Evolutionary conservation across 176 grass and related monocot genomes (phyloP).

Genomic region (Raddia distichophylla): DNA sequence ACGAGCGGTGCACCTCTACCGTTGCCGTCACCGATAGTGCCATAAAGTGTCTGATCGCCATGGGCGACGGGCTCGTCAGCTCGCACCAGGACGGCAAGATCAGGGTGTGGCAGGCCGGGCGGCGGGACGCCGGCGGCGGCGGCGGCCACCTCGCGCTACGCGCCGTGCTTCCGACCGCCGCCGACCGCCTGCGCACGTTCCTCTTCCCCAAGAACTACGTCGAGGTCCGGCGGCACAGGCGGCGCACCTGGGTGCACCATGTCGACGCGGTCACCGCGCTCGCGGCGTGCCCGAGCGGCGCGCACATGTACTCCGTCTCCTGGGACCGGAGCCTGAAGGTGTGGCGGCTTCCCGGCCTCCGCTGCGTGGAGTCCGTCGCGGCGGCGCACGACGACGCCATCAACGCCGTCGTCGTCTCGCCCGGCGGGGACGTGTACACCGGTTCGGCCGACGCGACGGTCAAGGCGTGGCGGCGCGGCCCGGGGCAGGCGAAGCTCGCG

Average conservation of each 20-base stretch:
- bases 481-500: slow-evolving; percentile 37
- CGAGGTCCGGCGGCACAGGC: slow-evolving; percentile 59
- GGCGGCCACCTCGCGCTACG: slow-evolving; percentile 26
- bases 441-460: slow-evolving; percentile 61
- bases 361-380: slow-evolving; percentile 59
- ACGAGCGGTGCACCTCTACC: slow-evolving; percentile 22
- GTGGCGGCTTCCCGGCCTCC: slow-evolving; percentile 52
- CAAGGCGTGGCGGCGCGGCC: slow-evolving; percentile 51
- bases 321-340: slow-evolving; percentile 85
- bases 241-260: slow-evolving; percentile 77
- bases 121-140: background rate
- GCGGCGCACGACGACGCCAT: slow-evolving; percentile 71
- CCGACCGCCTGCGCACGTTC: slow-evolving; percentile 54
- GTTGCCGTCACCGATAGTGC: slow-evolving; percentile 46
- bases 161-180: slow-evolving; percentile 61
- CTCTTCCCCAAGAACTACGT: slow-evolving; percentile 60
- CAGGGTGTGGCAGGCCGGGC: slow-evolving; percentile 48
- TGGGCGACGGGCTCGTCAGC: slow-evolving; percentile 45
- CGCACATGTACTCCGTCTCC: slow-evolving; percentile 78
- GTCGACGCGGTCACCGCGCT: slow-evolving; percentile 71
- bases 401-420: slow-evolving; percentile 68
- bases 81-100: slow-evolving; percentile 84
- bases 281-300: slow-evolving; percentile 51
- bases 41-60: slow-evolving; percentile 57
- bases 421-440: slow-evolving; percentile 59